Conservation (phyloP, 2,329 filamentous ascomycete genomes). For the Penicillium sp. region DNA sequence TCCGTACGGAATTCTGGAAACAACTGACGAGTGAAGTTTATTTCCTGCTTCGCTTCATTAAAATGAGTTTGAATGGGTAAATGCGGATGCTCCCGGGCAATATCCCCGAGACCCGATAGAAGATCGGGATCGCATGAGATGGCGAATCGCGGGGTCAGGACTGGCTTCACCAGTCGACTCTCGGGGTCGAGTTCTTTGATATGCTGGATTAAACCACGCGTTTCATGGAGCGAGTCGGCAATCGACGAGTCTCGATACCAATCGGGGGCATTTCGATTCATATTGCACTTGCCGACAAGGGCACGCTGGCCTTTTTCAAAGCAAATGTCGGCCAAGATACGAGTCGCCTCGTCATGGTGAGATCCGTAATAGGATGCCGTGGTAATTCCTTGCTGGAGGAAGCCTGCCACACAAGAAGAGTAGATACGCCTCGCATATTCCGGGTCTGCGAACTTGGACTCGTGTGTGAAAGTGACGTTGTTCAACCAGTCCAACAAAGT, state of each 20-base stretch:
- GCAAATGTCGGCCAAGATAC: conserved; percentile 33
- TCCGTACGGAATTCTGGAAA: conserved; percentile 56
- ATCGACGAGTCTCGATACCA: conserved; percentile 49
- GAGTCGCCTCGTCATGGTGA: conserved; percentile 27
- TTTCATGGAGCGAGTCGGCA: conserved; percentile 48
- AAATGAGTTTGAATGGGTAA: conserved; percentile 63
- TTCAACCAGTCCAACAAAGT: conserved; percentile 57
- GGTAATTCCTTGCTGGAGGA: conserved; percentile 51
- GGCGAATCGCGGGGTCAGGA: conserved; percentile 58
- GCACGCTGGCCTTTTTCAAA: conserved; percentile 32
- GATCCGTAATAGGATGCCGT: conserved; percentile 37
- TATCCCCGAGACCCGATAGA: conserved; percentile 51
- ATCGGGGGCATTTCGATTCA: conserved; percentile 44
- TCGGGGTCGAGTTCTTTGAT: conserved; percentile 46
- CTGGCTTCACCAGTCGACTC: conserved; percentile 43
- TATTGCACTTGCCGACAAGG: conserved; percentile 36
- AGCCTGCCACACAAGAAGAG: conserved; percentile 50
- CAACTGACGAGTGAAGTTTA: conserved; percentile 50
- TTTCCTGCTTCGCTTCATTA: conserved; percentile 60
- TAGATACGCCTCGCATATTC: conserved; percentile 53
- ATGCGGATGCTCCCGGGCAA: conserved; percentile 46
- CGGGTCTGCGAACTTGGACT: conserved; percentile 55
- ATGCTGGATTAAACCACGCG: conserved; percentile 48
- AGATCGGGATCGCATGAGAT: conserved; percentile 55
- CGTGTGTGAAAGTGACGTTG: conserved; percentile 59